Conservation (phyloP, 208 protist species). For the Trypanosoma cruzi region DNA sequence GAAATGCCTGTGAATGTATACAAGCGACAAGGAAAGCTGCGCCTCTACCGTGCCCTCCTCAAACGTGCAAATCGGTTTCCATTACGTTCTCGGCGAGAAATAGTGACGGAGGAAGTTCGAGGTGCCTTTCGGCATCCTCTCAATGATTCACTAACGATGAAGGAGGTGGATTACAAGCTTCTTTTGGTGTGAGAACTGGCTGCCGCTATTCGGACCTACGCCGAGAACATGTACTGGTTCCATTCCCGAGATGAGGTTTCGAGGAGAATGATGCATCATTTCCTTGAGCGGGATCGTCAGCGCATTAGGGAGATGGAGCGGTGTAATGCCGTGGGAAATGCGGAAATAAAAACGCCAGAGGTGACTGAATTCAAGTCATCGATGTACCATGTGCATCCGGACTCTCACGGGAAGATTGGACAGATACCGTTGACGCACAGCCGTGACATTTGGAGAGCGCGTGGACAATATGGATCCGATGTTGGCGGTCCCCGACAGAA, state of each 20-base stretch:
- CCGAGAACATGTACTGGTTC: too few relatives aligned
- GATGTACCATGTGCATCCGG: too few relatives aligned
- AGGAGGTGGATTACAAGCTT: conserved; percentile 80
- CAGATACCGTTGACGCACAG: too few relatives aligned
- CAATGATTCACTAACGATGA: conserved; percentile 53
- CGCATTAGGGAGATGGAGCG: conserved; percentile 53
- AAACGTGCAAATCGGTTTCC: conserved; percentile 80
- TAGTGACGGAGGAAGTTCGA: conserved; percentile 82
- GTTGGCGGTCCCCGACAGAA: too few relatives aligned
- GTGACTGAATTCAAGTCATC: too few relatives aligned
- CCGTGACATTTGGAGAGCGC: too few relatives aligned
- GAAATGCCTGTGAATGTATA: conserved; percentile 43
- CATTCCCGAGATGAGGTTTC: conserved; percentile 88
- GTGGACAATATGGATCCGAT: too few relatives aligned
- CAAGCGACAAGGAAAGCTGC: conserved; percentile 65
- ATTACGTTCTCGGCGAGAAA: conserved; percentile 75
- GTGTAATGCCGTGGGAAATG: too few relatives aligned
- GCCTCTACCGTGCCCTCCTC: conserved; percentile 71
- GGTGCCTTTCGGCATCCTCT: conserved; percentile 69
- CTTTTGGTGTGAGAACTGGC: too few relatives aligned
- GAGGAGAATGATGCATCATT: conserved; percentile 84
- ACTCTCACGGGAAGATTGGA: too few relatives aligned
- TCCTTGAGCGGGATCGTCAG: conserved; percentile 62
- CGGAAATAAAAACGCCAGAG: too few relatives aligned
- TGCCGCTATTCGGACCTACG: too few relatives aligned